A percentile compares a stretch with the other conserved stretches of the same genome.
phyloP scores from a whole-genome alignment of 2,329 filamentous ascomycete genomes.

The Venturia oleaginea region DNA sequence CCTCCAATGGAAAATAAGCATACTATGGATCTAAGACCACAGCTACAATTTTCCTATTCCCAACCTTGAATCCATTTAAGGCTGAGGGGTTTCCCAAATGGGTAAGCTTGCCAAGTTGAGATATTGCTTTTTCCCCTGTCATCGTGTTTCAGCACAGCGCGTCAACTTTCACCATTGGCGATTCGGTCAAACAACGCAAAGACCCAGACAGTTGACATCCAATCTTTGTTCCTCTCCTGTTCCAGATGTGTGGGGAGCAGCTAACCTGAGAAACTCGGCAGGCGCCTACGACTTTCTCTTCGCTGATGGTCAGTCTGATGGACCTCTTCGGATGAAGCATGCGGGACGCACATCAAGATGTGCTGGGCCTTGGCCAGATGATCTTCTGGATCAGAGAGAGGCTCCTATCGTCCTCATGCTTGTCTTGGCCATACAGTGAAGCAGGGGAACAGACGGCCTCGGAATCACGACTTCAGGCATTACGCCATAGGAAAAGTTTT shows the following conservation, averaged over 20 bases:
- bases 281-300: neutral
- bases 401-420: neutral
- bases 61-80: neutral
- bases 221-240: slow-evolving; percentile 8
- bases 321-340: neutral
- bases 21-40: neutral
- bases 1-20: neutral
- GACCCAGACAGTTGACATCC: neutral
- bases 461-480: neutral
- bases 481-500: neutral
- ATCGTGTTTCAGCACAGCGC: neutral
- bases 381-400: neutral
- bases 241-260: neutral
- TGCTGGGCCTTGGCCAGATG: neutral
- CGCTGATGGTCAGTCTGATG: slow-evolving; percentile 2
- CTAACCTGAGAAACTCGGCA: neutral
- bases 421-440: neutral
- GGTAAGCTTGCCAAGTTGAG: neutral
- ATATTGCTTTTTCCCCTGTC: neutral
- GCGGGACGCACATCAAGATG: neutral
- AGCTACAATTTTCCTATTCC: neutral
- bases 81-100: neutral
- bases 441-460: neutral
- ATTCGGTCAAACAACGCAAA: neutral
- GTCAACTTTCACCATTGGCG: slow-evolving; percentile 2